Conservation (phyloP, 768 basidiomycete species). For the Tulasnella sp. region DNA sequence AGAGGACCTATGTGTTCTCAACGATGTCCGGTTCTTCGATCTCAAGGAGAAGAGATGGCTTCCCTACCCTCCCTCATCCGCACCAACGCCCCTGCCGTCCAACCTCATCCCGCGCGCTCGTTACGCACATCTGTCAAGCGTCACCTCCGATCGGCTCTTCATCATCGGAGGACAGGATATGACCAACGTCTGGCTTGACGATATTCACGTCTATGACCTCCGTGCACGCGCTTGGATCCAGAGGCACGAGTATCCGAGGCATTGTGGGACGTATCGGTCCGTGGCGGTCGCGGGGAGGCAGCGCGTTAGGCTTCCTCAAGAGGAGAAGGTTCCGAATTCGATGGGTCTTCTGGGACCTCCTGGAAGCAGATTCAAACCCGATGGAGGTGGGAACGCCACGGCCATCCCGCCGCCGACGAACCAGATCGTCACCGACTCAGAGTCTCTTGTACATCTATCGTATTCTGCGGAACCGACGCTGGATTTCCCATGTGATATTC, state of each 20-base stretch:
- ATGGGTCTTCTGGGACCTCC: conserved; percentile 36
- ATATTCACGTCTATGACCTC: conserved; percentile 84
- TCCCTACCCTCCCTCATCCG: conserved; percentile 31
- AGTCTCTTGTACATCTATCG: conserved; percentile 49
- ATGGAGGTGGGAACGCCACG: conserved; percentile 23
- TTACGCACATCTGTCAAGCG: conserved; percentile 88
- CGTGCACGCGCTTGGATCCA: conserved; percentile 63
- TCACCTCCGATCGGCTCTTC: conserved; percentile 73
- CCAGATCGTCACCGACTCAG: conserved; percentile 14
- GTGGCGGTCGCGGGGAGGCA: conserved; percentile 70
- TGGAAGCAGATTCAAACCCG: conserved; percentile 47
- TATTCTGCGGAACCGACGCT: conserved; percentile 63
- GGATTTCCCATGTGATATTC: conserved; percentile 75
- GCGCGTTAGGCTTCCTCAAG: conserved; percentile 55
- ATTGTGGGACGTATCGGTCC: conserved; percentile 92
- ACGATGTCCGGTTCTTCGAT: conserved; percentile 86
- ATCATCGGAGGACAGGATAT: conserved; percentile 95
- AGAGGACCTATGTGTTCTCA: conserved; percentile 81
- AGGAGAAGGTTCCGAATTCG: conserved; percentile 35
- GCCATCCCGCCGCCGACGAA: conserved; percentile 21
- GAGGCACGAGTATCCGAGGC: conserved; percentile 71
- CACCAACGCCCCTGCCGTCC: conserved; percentile 20
- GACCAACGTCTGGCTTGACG: conserved; percentile 86
- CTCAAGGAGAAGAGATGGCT: conserved; percentile 61
- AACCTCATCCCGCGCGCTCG: conserved; percentile 65